Evolutionary conservation across 352 stramenopile species (phyloP).

Genomic region (Phytophthora ramorum): DNA sequence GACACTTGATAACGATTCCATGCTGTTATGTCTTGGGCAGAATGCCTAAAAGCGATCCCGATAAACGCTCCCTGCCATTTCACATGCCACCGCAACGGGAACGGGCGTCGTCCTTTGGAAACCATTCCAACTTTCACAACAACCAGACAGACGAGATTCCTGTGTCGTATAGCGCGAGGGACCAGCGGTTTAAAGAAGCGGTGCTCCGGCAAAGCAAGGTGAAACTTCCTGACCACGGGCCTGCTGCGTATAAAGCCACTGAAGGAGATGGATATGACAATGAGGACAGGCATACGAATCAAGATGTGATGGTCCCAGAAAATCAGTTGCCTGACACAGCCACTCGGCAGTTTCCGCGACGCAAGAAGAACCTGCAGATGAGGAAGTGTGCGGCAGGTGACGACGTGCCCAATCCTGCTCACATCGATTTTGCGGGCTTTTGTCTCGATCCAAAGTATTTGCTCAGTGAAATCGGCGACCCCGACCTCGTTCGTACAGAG

Average conservation of each 20-base stretch:
- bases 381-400: conserved; percentile 25
- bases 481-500: conserved; percentile 7
- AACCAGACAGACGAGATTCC: conserved; percentile 11
- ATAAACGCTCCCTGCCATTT: conserved; percentile 7
- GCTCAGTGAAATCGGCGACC: conserved; percentile 21
- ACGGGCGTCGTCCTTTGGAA: conserved; percentile 33
- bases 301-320: conserved; percentile 4
- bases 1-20: conserved; percentile 5
- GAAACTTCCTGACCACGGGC: conserved; percentile 18
- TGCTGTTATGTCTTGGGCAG: conserved; percentile 4
- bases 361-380: conserved; percentile 22
- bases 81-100: conserved; percentile 22
- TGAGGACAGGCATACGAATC: conserved; percentile 21
- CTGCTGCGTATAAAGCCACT: neutral
- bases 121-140: conserved; percentile 22
- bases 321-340: conserved; percentile 3
- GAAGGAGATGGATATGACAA: conserved; percentile 14
- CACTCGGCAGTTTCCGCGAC: conserved; percentile 18
- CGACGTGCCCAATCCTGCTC: conserved; percentile 5
- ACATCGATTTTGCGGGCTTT: conserved; percentile 17
- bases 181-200: conserved; percentile 60
- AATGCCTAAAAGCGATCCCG: conserved; percentile 21
- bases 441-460: conserved; percentile 35
- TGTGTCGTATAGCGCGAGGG: conserved; percentile 24
- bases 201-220: conserved; percentile 53